Evolutionary conservation across 176 grass and related monocot species (phyloP).

Genomic region (Avena atlantica): DNA sequence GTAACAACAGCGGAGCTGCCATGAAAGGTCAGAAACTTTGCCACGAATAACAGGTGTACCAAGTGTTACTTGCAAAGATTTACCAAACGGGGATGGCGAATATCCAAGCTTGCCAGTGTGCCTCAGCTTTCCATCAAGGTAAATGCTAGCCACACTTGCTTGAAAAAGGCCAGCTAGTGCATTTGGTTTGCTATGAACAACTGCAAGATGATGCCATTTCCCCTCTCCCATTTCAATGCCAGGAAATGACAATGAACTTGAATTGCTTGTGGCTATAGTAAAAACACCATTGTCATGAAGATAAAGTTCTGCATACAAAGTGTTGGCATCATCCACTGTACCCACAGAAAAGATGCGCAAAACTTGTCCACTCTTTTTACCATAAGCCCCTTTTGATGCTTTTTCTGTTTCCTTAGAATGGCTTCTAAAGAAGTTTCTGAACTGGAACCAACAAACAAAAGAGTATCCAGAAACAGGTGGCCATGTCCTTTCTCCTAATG

Average conservation of each 20-base stretch:
- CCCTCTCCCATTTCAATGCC: conserved; percentile 92
- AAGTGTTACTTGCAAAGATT: conserved; percentile 98
- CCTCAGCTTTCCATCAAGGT: conserved; percentile 93
- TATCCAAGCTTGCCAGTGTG: conserved; percentile 99
- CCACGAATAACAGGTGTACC: conserved; percentile 71
- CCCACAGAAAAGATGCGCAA: conserved; percentile 95
- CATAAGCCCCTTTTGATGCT: conserved; percentile 52
- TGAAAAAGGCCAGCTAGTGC: conserved; percentile 98
- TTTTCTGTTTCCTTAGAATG: conserved; percentile 82
- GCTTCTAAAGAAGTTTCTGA: conserved; percentile 75
- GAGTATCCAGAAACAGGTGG: conserved; percentile 98
- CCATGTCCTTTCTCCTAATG: conserved; percentile 99
- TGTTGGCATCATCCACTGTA: conserved; percentile 78
- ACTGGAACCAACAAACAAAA: conserved; percentile 99
- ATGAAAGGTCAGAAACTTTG: conserved; percentile 82
- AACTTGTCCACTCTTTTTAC: conserved; percentile 78
- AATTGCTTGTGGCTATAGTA: conserved; percentile 92
- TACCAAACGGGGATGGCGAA: conserved; percentile 81
- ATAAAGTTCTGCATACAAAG: conserved; percentile 87
- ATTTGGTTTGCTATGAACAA: conserved; percentile 98
- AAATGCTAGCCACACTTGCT: conserved; percentile 91
- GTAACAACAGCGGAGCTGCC: conserved; percentile 90
- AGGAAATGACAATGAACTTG: conserved; percentile 84
- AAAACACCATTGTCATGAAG: conserved; percentile 93
- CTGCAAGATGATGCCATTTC: conserved; percentile 97